Evolutionary conservation across 1,139 yeast species (phyloP).

Genomic region (Entelexis sorbosivorans): DNA sequence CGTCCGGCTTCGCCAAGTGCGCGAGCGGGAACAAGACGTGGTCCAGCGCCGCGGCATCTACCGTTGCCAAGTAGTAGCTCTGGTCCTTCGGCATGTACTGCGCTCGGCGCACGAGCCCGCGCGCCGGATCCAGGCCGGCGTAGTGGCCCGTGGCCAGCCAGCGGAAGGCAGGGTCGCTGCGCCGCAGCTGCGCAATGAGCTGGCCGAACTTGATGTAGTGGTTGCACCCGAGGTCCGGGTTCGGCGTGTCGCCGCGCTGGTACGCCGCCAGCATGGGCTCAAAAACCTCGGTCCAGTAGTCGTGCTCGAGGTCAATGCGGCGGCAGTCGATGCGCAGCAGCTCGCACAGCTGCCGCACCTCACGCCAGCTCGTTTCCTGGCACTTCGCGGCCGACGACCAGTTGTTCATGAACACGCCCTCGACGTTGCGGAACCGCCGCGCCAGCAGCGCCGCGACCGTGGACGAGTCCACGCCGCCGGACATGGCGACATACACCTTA

Average conservation of each 20-base stretch:
- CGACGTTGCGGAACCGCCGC: slow-evolving; percentile 41
- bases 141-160: slow-evolving; percentile 94
- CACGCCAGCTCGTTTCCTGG: slow-evolving; percentile 81
- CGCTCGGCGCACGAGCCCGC: slow-evolving; percentile 42
- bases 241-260: slow-evolving; percentile 69
- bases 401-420: slow-evolving; percentile 86
- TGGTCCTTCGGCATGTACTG: slow-evolving; percentile 64
- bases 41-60: slow-evolving; percentile 40
- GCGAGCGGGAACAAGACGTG: slow-evolving; percentile 71
- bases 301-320: slow-evolving; percentile 73
- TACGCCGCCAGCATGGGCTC: slow-evolving; percentile 79
- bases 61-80: slow-evolving; percentile 73
- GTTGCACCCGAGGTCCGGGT: slow-evolving; percentile 89
- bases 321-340: slow-evolving; percentile 57
- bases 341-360: slow-evolving; percentile 55
- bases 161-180: slow-evolving; percentile 25
- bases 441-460: slow-evolving; percentile 67
- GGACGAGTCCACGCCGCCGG: slow-evolving; percentile 93
- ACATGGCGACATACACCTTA: slow-evolving; percentile 75
- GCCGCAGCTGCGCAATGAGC: slow-evolving; percentile 45
- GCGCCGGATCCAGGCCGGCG: slow-evolving; percentile 40
- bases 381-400: slow-evolving; percentile 69
- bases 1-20: slow-evolving; percentile 58
- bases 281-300: slow-evolving; percentile 87
- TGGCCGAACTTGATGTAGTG: slow-evolving; percentile 76